Evolutionary conservation across 2,329 filamentous ascomycete species (phyloP).

Genomic region (Colletotrichum acutatum): DNA sequence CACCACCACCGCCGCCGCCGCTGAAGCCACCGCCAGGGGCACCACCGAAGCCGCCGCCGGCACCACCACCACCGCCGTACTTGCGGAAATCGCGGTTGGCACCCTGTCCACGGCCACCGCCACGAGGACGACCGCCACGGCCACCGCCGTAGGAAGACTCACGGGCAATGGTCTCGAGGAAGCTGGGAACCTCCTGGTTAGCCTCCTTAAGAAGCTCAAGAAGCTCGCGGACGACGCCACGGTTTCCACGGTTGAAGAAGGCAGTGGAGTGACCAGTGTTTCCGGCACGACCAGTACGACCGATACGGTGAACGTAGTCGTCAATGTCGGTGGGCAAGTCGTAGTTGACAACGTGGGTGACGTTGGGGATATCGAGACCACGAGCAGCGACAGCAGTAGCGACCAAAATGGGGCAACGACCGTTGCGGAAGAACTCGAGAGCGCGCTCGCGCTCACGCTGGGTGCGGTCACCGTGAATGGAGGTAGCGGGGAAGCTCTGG

Average conservation of each 20-base stretch:
- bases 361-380: slow-evolving; percentile 94
- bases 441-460: slow-evolving; percentile 99
- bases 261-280: slow-evolving; percentile 98
- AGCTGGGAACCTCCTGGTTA: slow-evolving; percentile 93
- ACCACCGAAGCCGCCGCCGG: slow-evolving; percentile 57
- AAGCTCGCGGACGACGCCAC: slow-evolving; percentile 95
- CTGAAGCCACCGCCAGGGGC: slow-evolving; percentile 52
- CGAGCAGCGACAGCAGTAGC: slow-evolving; percentile 95
- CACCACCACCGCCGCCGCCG: slow-evolving; percentile 51
- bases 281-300: slow-evolving; percentile 99
- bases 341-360: slow-evolving; percentile 98
- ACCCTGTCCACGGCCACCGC: slow-evolving; percentile 76
- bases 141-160: slow-evolving; percentile 88
- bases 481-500: slow-evolving; percentile 97
- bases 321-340: slow-evolving; percentile 99
- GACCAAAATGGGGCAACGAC: slow-evolving; percentile 93
- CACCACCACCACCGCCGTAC: slow-evolving; percentile 68
- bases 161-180: slow-evolving; percentile 97
- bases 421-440: slow-evolving; percentile 96
- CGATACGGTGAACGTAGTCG: slow-evolving; percentile 98
- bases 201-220: slow-evolving; percentile 99
- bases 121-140: slow-evolving; percentile 73
- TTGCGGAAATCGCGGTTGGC: slow-evolving; percentile 93
- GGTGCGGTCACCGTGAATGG: slow-evolving; percentile 97
- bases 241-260: slow-evolving; percentile 99